Evolutionary conservation across 2,329 filamentous ascomycete species (phyloP), one percentile per base, ranked within the genome.

Genomic region (Paecilomyces variotii): DNA sequence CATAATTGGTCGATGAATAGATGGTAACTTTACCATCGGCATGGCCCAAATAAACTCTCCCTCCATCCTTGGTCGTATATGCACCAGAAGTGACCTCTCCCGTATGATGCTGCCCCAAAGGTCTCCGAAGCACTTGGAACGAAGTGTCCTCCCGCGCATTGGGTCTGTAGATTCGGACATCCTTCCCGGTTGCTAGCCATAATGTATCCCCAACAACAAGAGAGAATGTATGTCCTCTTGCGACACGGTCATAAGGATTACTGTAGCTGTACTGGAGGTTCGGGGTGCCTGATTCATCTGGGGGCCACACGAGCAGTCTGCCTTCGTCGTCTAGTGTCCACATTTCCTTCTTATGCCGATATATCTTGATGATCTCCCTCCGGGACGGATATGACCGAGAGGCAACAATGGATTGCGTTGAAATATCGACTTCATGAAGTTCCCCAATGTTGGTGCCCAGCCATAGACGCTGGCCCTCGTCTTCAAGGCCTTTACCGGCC

Each of bases 301-400:
- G 87, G 1, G 85, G 86, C 94, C 94, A 99, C 4, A 97, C 84
- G 64, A 91, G 86, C 12, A 99, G 77, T 53, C 88, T 89, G 10
- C 94, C 94, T 53, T 88, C 86, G 63, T 97, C 92, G 70, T 97
- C 94, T 54, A 99, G 74, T 0, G 92, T 92, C 94, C 94, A 99
- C 71, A 99, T 84, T 68, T 97, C 90, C 64, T 91, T 90, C 62
- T 85, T 87, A 72, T 95, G 88, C 45, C 94, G 86, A 69, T 90
- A 88, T 50, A 99, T 96, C 66, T 87, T 90, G 62, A 90, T 84
- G 55, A 99, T 83, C 65, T 96, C 90, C 61, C 86, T 82, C 50
- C 90, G 85, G 6, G 86, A 85, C 67, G 97, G 94, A 1, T 89
- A 89, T 55, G 83, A 76, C 66, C 88, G 90, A 19, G 82, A 88